phyloP scores from a whole-genome alignment of 176 grass and related monocot genomes.

The Triticum urartu region DNA sequence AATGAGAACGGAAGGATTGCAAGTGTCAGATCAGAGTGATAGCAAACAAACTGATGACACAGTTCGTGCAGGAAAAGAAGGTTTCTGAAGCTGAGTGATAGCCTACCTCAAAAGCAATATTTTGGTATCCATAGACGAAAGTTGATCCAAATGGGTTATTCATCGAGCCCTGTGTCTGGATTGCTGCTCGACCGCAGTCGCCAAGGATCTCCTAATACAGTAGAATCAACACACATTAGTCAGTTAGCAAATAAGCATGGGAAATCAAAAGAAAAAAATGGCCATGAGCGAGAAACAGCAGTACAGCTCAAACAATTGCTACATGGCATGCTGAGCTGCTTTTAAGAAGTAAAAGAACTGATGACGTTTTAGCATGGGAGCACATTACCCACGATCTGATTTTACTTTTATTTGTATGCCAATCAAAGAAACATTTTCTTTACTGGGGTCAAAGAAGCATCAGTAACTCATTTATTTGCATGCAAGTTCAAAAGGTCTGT shows the following conservation, averaged over 20 bases:
- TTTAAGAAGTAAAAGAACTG: background rate
- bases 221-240: background rate
- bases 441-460: background rate
- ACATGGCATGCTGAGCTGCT: background rate
- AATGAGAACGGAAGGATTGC: background rate
- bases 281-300: background rate
- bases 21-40: background rate
- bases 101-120: conserved; percentile 86
- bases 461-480: background rate
- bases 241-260: background rate
- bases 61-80: background rate
- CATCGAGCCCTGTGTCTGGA: conserved; percentile 94
- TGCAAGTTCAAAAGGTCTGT: background rate
- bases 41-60: background rate
- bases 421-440: background rate
- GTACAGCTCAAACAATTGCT: background rate
- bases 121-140: conserved; percentile 95
- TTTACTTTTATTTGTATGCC: background rate
- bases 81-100: background rate
- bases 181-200: conserved; percentile 84
- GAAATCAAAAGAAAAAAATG: background rate
- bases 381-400: background rate
- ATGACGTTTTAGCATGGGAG: background rate
- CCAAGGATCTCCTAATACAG: conserved; percentile 80
- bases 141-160: conserved; percentile 98